Evolutionary conservation across 164 flowering plant genomes (phyloP).

Genomic region (Macadamia integrifolia): DNA sequence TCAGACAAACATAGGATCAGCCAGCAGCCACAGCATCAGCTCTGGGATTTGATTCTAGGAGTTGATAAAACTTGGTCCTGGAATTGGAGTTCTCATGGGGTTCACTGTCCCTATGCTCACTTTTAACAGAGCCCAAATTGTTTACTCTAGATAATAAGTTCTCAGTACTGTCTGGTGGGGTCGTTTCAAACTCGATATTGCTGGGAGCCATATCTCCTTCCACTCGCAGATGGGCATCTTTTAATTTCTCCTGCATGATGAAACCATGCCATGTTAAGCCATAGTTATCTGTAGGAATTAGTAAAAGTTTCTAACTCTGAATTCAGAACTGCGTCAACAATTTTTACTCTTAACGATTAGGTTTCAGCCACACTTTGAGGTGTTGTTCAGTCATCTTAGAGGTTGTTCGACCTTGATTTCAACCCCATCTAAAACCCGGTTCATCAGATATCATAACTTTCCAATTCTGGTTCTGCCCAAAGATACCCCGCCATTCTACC

Average conservation of each 20-base stretch:
- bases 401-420: too few relatives aligned
- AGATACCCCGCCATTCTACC: too few relatives aligned
- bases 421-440: too few relatives aligned
- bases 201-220: slow-evolving; percentile 6
- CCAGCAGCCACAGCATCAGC: slow-evolving; percentile 16
- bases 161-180: slow-evolving; percentile 2
- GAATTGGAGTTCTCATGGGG: slow-evolving; percentile 8
- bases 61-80: slow-evolving; percentile 14
- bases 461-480: too few relatives aligned
- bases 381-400: too few relatives aligned
- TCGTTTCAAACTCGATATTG: neutral
- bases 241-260: slow-evolving; percentile 20
- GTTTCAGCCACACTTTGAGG: too few relatives aligned
- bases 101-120: slow-evolving; percentile 1
- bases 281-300: too few relatives aligned
- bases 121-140: slow-evolving; percentile 1
- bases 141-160: slow-evolving; percentile 5
- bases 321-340: too few relatives aligned
- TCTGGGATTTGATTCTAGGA: slow-evolving; percentile 14
- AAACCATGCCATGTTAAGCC: neutral
- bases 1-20: neutral
- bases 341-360: too few relatives aligned
- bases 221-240: slow-evolving; percentile 7
- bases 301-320: too few relatives aligned
- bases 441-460: too few relatives aligned